Percentiles rank a stretch among this genome's conserved stretches.
phyloP scores from a whole-genome alignment of 2,329 filamentous ascomycete genomes.

The Penicillium verrucosum region DNA sequence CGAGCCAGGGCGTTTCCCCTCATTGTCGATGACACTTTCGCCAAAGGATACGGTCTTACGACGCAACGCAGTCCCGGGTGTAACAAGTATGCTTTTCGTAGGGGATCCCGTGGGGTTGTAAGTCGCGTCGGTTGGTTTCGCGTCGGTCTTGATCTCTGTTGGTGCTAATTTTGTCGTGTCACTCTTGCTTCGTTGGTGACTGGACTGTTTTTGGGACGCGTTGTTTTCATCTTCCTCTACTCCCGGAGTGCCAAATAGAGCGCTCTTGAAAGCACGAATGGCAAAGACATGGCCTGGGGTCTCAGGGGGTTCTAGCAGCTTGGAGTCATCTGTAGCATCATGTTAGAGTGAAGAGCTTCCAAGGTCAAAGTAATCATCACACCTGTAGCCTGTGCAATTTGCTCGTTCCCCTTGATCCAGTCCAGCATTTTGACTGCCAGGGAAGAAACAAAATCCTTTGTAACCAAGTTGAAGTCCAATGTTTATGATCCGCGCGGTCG shows the following conservation, averaged over 20 bases:
- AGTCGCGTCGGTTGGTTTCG: constrained; percentile 24
- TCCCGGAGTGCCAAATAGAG: constrained; percentile 62
- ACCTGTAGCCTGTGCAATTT: constrained; percentile 17
- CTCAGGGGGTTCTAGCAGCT: constrained; percentile 57
- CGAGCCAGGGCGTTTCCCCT: constrained; percentile 47
- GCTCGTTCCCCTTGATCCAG: constrained; percentile 26
- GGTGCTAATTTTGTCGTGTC: constrained; percentile 20
- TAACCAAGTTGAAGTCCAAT: constrained; percentile 18
- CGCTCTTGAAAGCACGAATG: constrained; percentile 63
- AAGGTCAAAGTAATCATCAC: not conserved
- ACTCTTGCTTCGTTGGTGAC: constrained; percentile 21
- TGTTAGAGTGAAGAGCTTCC: not conserved
- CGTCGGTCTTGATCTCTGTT: constrained; percentile 19
- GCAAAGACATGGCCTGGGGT: constrained; percentile 66
- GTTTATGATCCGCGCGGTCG: constrained; percentile 31
- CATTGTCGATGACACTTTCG: constrained; percentile 55
- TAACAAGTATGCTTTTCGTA: constrained; percentile 63
- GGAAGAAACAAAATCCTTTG: not conserved
- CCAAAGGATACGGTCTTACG: constrained; percentile 62
- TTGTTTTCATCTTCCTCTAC: constrained; percentile 43
- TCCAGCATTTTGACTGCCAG: constrained; percentile 20
- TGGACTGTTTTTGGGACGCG: constrained; percentile 14
- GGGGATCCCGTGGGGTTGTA: constrained; percentile 46
- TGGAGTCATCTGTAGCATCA: constrained; percentile 44
- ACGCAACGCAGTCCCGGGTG: constrained; percentile 56